Conservation (phyloP, 2,329 filamentous ascomycete genomes). For the Phialophora macrospora region DNA sequence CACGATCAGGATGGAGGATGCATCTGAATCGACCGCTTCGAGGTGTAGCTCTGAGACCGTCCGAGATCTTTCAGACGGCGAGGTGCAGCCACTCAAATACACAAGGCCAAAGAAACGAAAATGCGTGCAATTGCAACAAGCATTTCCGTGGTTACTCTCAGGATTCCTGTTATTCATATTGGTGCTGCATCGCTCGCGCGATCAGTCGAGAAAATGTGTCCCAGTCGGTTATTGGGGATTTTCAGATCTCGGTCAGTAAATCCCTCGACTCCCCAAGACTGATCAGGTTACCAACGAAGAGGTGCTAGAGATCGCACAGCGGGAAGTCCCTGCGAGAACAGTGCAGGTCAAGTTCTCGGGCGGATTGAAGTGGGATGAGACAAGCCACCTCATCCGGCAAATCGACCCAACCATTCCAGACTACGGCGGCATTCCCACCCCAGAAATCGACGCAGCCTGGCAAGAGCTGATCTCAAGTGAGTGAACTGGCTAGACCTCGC, state of each 20-base stretch:
- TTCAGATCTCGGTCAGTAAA: slow-evolving; percentile 10
- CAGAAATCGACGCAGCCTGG: slow-evolving; percentile 13
- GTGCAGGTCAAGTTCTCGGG: slow-evolving; percentile 10
- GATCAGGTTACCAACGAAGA: not conserved
- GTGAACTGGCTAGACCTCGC: not conserved
- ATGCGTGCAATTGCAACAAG: slow-evolving; percentile 4
- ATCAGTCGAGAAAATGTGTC: slow-evolving; percentile 1
- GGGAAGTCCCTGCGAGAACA: slow-evolving; percentile 10
- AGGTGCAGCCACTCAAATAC: slow-evolving; percentile 10
- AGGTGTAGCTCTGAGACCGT: slow-evolving; percentile 7
- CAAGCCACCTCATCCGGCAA: slow-evolving; percentile 7
- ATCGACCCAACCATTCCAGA: slow-evolving; percentile 10
- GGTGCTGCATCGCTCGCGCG: slow-evolving; percentile 4
- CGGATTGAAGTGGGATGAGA: slow-evolving; percentile 8
- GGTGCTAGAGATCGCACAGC: slow-evolving; percentile 9
- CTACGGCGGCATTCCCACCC: slow-evolving; percentile 10
- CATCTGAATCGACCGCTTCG: not conserved
- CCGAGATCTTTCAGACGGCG: slow-evolving; percentile 5
- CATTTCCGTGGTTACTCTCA: slow-evolving; percentile 7
- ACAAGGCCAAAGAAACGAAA: slow-evolving; percentile 1
- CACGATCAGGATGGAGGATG: slow-evolving; percentile 2
- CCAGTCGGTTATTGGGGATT: slow-evolving; percentile 12
- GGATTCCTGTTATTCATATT: slow-evolving; percentile 1
- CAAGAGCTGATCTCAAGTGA: slow-evolving; percentile 7
- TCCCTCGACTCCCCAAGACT: not conserved